Conservation (phyloP, 176 grass and related monocot genomes). For the Luzula sylvatica region DNA sequence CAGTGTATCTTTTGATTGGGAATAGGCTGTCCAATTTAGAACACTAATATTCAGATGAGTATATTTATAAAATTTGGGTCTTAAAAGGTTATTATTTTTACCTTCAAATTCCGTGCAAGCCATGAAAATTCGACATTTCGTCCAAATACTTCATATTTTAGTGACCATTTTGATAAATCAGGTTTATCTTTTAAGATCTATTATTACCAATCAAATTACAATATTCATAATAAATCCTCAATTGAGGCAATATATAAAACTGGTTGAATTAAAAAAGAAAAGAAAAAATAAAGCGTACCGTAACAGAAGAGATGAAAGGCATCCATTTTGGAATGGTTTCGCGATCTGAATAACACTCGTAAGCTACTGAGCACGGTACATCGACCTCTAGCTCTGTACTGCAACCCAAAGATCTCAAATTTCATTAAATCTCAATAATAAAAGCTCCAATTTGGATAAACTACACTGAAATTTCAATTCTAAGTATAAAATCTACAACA, state of each 20-base stretch:
- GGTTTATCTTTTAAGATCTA: slow-evolving; percentile 86
- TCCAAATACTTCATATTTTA: slow-evolving; percentile 75
- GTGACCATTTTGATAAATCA: slow-evolving; percentile 69
- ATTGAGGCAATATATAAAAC: background rate
- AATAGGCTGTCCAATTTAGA: slow-evolving; percentile 41
- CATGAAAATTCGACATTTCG: slow-evolving; percentile 84
- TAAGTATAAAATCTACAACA: background rate
- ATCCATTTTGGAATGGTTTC: slow-evolving; percentile 93
- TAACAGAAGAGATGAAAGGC: slow-evolving; percentile 93
- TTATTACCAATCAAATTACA: no score
- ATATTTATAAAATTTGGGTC: no score
- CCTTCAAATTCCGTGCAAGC: slow-evolving; percentile 65
- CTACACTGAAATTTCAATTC: background rate
- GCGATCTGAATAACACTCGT: slow-evolving; percentile 83
- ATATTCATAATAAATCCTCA: no score
- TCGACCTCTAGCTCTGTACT: slow-evolving; percentile 76
- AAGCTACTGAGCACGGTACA: slow-evolving; percentile 82
- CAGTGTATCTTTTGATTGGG: slow-evolving; percentile 98
- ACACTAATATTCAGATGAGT: background rate
- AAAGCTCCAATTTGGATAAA: no score
- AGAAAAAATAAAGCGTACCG: slow-evolving; percentile 29
- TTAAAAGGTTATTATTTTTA: background rate
- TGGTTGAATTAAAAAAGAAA: background rate
- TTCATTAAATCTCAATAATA: background rate
- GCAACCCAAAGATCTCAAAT: slow-evolving; percentile 19